Conservation (phyloP, 2,329 filamentous ascomycete genomes). For the Sporothrix pallida region DNA sequence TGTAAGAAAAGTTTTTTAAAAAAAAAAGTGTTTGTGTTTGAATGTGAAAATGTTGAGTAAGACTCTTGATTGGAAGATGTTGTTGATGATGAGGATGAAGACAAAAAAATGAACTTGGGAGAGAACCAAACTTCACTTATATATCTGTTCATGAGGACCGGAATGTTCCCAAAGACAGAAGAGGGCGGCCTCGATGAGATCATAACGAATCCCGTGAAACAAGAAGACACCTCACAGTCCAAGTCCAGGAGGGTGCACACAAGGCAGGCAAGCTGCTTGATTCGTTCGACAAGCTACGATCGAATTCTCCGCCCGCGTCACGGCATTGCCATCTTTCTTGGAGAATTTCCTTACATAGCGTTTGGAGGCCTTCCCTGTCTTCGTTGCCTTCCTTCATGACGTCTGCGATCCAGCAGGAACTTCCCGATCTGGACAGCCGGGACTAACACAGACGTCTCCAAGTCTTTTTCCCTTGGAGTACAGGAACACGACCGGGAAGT, state of each 20-base stretch:
- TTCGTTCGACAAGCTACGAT: constrained; percentile 8
- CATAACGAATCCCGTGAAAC: constrained; percentile 9
- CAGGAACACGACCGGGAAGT: not conserved
- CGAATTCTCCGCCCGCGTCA: constrained; percentile 5
- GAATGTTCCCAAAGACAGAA: not conserved
- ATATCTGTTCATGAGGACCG: constrained; percentile 1
- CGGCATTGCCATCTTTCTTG: not conserved
- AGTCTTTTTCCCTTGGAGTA: not conserved
- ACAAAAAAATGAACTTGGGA: not conserved
- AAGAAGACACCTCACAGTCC: not conserved
- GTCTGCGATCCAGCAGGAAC: constrained; percentile 8
- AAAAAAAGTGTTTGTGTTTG: not conserved
- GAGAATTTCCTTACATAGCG: not conserved
- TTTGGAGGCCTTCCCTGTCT: constrained; percentile 4
- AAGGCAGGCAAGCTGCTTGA: constrained; percentile 10
- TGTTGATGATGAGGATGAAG: not conserved
- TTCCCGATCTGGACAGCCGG: constrained; percentile 1
- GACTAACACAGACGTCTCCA: not conserved
- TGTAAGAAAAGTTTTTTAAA: not conserved
- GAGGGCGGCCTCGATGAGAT: constrained; percentile 18
- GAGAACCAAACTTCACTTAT: not conserved
- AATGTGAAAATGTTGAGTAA: not conserved
- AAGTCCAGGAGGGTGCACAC: not conserved
- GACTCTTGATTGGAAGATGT: not conserved
- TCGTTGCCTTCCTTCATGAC: constrained; percentile 17